Base-by-base conservation (phyloP, 345 rosid species). In the Eucalyptus sideroxylon region DNA sequence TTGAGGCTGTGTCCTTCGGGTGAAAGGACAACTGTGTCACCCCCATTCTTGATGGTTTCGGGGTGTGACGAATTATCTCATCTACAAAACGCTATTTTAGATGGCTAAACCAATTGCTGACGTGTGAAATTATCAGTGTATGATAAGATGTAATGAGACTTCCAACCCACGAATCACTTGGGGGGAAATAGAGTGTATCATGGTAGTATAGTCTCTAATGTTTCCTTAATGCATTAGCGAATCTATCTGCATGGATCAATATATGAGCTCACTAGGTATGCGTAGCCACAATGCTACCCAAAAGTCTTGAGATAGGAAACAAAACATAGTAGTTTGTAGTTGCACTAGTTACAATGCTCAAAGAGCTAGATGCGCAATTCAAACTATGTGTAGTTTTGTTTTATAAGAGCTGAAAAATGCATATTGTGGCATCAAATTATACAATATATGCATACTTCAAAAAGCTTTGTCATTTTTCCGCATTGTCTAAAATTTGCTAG, bases 1-100 rank as follows among this genome's bases (percentile, higher is more conserved):
- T 16, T 50, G 6, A 50, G 50, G 3, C 7, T 16, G 53, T 0
- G 1, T 16, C 53, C 19, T 50, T 50, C 53, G 1, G 1, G 53
- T 50, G 19, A 50, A 50, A 50, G 1, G 7, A 50, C 7, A 0
- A 50, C 1, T 6, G 19, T 50, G 19, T 50, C 53, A 50, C 53
- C 53, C 51, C 17, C 53, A 50, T 16, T 50, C 19, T 50, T 50
- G 53, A 50, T 50, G 19, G 53, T 50, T 50, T 50, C 3, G 1
- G 1, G 53, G 19, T 50, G 53, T 50, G 17, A 50, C 0, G 0
- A 1, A 50, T 50, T 2, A 27, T 60, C 67, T 60, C 67, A 60
- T 60, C 67, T 60, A 12, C 31, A 60, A 2, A 26, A 13, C 2
- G 4, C 16, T 5, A 26, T 60, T 30, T 60, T 23, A 12, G 67